These are phyloP conservation scores for Collariella sp. DNA, from an alignment of 495 filamentous ascomycete genomes.

Conservation along the genomic window DNA sequence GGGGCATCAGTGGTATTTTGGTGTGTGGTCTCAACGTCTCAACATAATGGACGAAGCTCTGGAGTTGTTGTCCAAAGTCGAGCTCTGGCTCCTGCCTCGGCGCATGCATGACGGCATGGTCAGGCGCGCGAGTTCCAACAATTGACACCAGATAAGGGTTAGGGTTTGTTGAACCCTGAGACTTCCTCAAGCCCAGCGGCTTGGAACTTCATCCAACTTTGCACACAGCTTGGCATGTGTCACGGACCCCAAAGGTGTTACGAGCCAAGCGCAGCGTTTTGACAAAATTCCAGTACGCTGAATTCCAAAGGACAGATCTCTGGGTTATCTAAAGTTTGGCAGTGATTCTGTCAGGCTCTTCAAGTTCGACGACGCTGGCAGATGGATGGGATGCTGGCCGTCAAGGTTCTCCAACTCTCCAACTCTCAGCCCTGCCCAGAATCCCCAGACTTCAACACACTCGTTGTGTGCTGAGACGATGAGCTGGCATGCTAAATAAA, in stretches of 20 bases:
- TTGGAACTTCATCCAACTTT: neutral
- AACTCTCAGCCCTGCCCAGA: neutral
- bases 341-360: neutral
- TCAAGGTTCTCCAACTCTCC: conserved; percentile 14
- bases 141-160: neutral
- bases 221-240: neutral
- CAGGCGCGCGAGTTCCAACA: neutral
- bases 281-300: neutral
- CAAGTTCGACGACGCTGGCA: no score
- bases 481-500: neutral
- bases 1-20: conserved; percentile 14
- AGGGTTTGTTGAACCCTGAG: neutral
- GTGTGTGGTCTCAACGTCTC: no score
- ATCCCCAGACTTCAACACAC: neutral
- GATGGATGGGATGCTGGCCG: neutral
- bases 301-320: no score
- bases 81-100: neutral
- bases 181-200: neutral
- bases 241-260: no score
- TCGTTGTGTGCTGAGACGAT: neutral
- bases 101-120: neutral
- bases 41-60: no score
- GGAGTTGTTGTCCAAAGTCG: neutral
- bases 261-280: no score
- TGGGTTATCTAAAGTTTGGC: no score